A percentile compares a stretch with the other conserved stretches of the same genome.
Evolutionary conservation across 1,139 yeast species (phyloP).

Genomic region (Yamadazyma dushanensis): DNA sequence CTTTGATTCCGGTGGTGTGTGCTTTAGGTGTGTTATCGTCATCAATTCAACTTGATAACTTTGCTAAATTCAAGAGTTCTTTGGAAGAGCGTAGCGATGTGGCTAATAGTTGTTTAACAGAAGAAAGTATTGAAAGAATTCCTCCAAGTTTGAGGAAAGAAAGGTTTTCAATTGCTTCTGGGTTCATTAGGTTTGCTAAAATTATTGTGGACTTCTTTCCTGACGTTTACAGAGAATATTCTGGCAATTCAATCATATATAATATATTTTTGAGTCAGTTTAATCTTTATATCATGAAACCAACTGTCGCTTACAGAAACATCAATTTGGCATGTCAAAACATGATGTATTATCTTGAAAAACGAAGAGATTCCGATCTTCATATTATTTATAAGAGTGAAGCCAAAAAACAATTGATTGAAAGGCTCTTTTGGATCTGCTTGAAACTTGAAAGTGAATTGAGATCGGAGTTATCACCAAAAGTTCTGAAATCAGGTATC

Average conservation of each 20-base stretch:
- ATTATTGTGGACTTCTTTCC: slow-evolving; percentile 28
- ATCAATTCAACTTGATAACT: slow-evolving; percentile 35
- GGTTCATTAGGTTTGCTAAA: slow-evolving; percentile 25
- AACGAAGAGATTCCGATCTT: slow-evolving; percentile 12
- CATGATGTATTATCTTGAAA: slow-evolving; percentile 34
- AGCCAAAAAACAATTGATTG: slow-evolving; percentile 25
- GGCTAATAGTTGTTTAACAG: slow-evolving; percentile 14
- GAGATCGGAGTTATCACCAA: slow-evolving; percentile 45
- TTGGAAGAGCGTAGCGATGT: slow-evolving; percentile 27
- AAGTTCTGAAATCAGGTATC: slow-evolving; percentile 43
- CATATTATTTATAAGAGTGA: slow-evolving; percentile 9
- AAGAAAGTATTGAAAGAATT: slow-evolving; percentile 10
- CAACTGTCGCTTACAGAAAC: slow-evolving; percentile 36
- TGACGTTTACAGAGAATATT: slow-evolving; percentile 18
- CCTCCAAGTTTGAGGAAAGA: slow-evolving; percentile 18
- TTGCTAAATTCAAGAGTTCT: slow-evolving; percentile 28
- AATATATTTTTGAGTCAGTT: slow-evolving; percentile 32
- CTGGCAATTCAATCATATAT: slow-evolving; percentile 22
- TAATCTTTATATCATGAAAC: slow-evolving; percentile 36
- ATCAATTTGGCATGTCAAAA: slow-evolving; percentile 34
- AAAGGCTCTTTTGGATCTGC: slow-evolving; percentile 47
- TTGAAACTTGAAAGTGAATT: slow-evolving; percentile 48
- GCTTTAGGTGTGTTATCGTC: slow-evolving; percentile 36
- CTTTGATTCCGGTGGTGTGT: slow-evolving; percentile 31
- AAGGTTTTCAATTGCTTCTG: slow-evolving; percentile 25